Evolutionary conservation across 176 grass and related monocot genomes (phyloP), one percentile per base, ranked within the genome.

Genomic region (Carex parvula): DNA sequence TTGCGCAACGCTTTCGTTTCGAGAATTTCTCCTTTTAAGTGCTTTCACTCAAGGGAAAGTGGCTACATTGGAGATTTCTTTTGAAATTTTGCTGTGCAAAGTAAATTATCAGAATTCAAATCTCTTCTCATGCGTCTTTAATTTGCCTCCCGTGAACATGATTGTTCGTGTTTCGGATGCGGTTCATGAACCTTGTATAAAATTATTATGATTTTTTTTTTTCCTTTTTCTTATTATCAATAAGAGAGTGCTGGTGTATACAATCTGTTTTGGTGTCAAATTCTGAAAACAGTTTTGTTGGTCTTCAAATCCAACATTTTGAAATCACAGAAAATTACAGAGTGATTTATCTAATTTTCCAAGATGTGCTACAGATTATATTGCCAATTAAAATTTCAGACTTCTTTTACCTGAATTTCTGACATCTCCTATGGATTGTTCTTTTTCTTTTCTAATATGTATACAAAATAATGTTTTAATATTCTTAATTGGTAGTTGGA

Each of bases 31-130:
- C 81, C 42, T 83, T 66, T 66, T n/a, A 20, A 63, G 44, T 83
- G 81, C 41, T 83, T 83, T 68, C 58, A 50, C 7, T 68, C 81
- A 32, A 83, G 61, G 81, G 44, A 53, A 7, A 68, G 21, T n/a
- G 44, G 41, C 10, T 83, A 69, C 44, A 83, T 83, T 83, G 61
- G 13, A 30, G 80, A 83, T 83, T 53, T 56, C 41, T 83, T 83
- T 37, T 83, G 62, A 69, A 18, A 30, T 33, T 69, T 22, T 44
- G 1, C 21, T 48, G 41, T 69, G 44, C 33, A 57, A 9, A 3
- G 5, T 33, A 24, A n/a, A 56, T 55, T 4, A 78, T 33, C 13
- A 21, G 42, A 24, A 24, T 22, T 52, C 42, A 56, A 1, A 77
- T 77, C 73, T 10, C 26, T 14, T 24, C 12, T 73, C 11, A 2